Base-by-base conservation (phyloP, 768 basidiomycete genomes). In the Kwoniella shandongensis region DNA sequence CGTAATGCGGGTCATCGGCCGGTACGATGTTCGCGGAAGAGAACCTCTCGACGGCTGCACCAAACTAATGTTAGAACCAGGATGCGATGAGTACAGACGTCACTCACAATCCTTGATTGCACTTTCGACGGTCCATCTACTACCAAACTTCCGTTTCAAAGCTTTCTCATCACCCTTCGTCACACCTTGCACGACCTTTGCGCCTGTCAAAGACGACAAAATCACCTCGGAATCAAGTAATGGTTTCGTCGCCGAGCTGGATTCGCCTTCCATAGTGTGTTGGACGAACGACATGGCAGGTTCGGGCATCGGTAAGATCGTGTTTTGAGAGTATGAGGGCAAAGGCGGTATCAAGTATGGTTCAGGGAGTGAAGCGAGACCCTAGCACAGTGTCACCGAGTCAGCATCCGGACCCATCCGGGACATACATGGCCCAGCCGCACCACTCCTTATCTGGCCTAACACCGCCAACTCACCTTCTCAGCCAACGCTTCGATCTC, bases 21-120 rank as follows among this genome's bases (percentile, higher is more conserved):
- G 64, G 54, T 18, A 45, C 29, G 29, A 61, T 39, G 22, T 65
- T 39, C 0, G 54, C 61, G 11, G 61, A 59, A 11, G 65, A 65
- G 62, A 60, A 70, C 22, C 66, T 53, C 51, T 71, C 72, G 49
- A 71, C 63, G 11, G 72, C 71, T 73, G 48, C n/a, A n/a, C n/a
- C n/a, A n/a, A n/a, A n/a, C n/a, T 13, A 29, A 46, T 17, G 38
- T 42, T 42, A 18, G 40, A 42, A 5, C 6, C 27, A 2, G 88
- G 86, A 6, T 27, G 18, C 30, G 32, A 25, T 7, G 27, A 22
- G 4, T 23, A n/a, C 29, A 40, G 36, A 51, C 32, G 1, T 50
- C 6, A 63, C 54, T 51, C 77, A 92, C 92, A 87, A 57, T 88
- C 85, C 66, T 80, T 83, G 39, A 91, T 77, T 25, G 90, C 90